A percentile compares a stretch with the other conserved stretches of the same genome.
Evolutionary conservation across 106 monocot species (phyloP).

Genomic region (Dendrobium huoshanense): DNA sequence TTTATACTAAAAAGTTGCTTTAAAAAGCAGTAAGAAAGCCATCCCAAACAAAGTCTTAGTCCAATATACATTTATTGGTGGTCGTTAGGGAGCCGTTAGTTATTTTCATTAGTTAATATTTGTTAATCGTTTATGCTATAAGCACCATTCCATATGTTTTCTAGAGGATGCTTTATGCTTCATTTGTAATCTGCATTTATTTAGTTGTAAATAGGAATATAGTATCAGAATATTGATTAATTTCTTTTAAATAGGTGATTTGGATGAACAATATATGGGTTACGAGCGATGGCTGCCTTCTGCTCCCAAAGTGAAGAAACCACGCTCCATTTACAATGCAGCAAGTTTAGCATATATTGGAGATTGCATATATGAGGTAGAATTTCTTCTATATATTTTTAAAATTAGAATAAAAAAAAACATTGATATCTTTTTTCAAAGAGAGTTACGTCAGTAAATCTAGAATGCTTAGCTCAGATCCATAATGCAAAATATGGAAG

Average conservation of each 20-base stretch:
- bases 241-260: constrained; percentile 20
- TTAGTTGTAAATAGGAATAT: neutral
- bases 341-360: constrained; percentile 88
- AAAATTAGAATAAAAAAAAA: neutral
- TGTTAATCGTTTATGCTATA: neutral
- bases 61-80: neutral
- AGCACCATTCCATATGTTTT: neutral
- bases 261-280: constrained; percentile 50
- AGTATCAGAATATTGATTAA: neutral
- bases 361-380: constrained; percentile 97
- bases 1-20: no score
- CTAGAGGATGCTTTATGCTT: neutral
- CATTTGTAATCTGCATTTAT: neutral
- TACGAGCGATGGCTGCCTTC: constrained; percentile 82
- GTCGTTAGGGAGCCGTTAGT: neutral
- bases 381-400: neutral
- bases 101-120: neutral
- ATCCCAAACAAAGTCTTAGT: neutral
- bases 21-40: no score
- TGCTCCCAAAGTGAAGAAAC: constrained; percentile 85
- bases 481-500: neutral
- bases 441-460: neutral
- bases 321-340: constrained; percentile 80
- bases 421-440: neutral
- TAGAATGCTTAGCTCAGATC: neutral